Conservation (phyloP, 2,329 filamentous ascomycete genomes). For the Aspergillus oerlinghausenensis region DNA sequence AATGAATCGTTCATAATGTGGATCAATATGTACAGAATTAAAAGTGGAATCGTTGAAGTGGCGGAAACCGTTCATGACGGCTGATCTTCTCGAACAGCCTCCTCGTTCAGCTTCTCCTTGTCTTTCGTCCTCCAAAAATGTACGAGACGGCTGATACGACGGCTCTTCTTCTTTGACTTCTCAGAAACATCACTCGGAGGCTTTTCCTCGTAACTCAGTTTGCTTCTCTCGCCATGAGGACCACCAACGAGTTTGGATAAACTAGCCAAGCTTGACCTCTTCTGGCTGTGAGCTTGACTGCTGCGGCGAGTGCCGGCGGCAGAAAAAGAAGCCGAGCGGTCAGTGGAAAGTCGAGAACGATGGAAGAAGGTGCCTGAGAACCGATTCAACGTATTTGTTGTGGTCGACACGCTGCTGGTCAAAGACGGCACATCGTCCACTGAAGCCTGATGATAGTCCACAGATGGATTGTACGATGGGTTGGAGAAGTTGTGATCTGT, state of each 20-base stretch:
- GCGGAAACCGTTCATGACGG: slow-evolving; percentile 17
- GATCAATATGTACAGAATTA: slow-evolving; percentile 11
- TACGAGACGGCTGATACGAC: slow-evolving; percentile 45
- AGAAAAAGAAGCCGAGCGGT: slow-evolving; percentile 43
- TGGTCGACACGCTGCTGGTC: slow-evolving; percentile 47
- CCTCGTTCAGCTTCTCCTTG: slow-evolving; percentile 31
- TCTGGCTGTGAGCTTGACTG: slow-evolving; percentile 38
- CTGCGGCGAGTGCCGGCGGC: slow-evolving; percentile 35
- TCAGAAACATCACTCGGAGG: slow-evolving; percentile 37
- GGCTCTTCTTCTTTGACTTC: slow-evolving; percentile 40
- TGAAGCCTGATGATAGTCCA: slow-evolving; percentile 40
- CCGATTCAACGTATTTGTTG: slow-evolving; percentile 40
- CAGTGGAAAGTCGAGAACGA: slow-evolving; percentile 38
- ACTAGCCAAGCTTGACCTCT: slow-evolving; percentile 47
- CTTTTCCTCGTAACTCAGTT: slow-evolving; percentile 43
- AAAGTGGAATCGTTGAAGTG: slow-evolving; percentile 10
- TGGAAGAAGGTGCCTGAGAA: slow-evolving; percentile 42
- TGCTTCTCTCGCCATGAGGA: slow-evolving; percentile 42
- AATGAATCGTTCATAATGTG: slow-evolving; percentile 16
- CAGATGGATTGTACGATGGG: slow-evolving; percentile 32
- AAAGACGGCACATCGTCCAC: slow-evolving; percentile 48
- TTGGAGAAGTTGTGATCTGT: slow-evolving; percentile 38
- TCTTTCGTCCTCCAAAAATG: slow-evolving; percentile 48
- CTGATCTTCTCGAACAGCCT: slow-evolving; percentile 18
- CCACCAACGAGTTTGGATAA: slow-evolving; percentile 45